Base-by-base conservation (phyloP, 2,329 filamentous ascomycete genomes). In the Epichloe sp. region DNA sequence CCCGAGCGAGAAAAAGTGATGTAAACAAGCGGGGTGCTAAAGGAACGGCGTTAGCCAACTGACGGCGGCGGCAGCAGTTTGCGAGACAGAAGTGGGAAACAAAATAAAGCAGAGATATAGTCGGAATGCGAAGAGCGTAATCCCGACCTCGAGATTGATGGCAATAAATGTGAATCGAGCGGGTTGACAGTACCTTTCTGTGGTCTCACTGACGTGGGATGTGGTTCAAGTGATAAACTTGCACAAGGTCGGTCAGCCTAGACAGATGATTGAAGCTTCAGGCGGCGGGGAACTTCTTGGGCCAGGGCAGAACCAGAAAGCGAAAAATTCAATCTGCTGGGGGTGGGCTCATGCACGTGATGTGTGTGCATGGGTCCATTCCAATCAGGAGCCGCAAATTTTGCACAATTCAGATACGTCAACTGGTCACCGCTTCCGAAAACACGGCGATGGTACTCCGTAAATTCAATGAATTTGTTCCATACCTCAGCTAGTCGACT, bases 21-120 rank as follows among this genome's bases (percentile, higher is more conserved):
- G 69, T 71, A 72, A 74, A 72, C 71, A 74, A 69, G 69, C 67
- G 69, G 68, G 65, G 69, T 69, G 63, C 66, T 69, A 59, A 31
- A 57, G 57, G 57, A 55, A 57, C 59, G 57, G 56, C 56, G 65
- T 69, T 65, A 69, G 66, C 59, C 59, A 53, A 52, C 55, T 55
- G 46, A 50, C 52, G 52, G 54, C 47, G 51, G 23, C 47, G 12
- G 21, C 41, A 26, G 44, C 36, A 38, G 36, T 56, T 37, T 19
- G 40, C 15, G 19, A 23, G 34, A 42, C 23, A 41, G 19, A 34
- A 14, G n/a, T 10, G 31, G 15, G n/a, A 41, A n/a, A n/a, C 7
- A 34, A 19, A 35, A 26, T 19, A 31, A 43, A 45, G 55, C 54
- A 57, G 31, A 45, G 14, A 3, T 31, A 17, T 14, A 36, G 45